phyloP scores from a whole-genome alignment of 2,329 filamentous ascomycete species.

The Cordyceps fumosorosea region DNA sequence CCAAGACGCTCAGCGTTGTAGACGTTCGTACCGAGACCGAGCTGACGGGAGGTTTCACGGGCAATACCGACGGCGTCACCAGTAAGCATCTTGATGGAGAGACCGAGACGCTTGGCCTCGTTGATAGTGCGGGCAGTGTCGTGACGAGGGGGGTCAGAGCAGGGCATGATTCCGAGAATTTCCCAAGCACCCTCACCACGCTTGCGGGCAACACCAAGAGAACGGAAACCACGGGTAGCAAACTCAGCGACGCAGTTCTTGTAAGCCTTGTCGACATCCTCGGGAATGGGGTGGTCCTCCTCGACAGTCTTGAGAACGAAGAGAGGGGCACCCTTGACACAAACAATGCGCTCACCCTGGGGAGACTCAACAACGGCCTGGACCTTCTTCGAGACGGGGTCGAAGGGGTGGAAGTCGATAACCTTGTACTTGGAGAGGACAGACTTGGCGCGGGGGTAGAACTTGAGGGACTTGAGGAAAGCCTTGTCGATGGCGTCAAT shows the following conservation, averaged over 20 bases:
- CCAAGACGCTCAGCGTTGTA: slow-evolving; percentile 91
- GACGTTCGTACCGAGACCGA: slow-evolving; percentile 86
- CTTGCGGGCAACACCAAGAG: slow-evolving; percentile 88
- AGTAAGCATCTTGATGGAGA: slow-evolving; percentile 94
- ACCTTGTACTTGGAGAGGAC: slow-evolving; percentile 80
- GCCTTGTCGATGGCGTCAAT: slow-evolving; percentile 94
- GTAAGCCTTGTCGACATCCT: slow-evolving; percentile 73
- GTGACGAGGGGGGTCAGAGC: slow-evolving; percentile 83
- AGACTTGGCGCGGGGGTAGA: slow-evolving; percentile 75
- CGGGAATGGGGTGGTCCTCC: slow-evolving; percentile 73
- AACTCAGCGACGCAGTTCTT: slow-evolving; percentile 92
- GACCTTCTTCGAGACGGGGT: slow-evolving; percentile 91
- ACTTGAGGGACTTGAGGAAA: slow-evolving; percentile 78
- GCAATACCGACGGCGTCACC: slow-evolving; percentile 92
- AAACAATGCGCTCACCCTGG: slow-evolving; percentile 76
- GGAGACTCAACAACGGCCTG: slow-evolving; percentile 76
- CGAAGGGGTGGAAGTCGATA: slow-evolving; percentile 79
- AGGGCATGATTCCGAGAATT: slow-evolving; percentile 92
- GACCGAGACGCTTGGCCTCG: slow-evolving; percentile 79
- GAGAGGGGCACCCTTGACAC: slow-evolving; percentile 85
- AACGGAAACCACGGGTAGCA: slow-evolving; percentile 87
- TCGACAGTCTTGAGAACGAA: slow-evolving; percentile 84
- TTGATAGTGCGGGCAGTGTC: slow-evolving; percentile 86
- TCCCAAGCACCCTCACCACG: slow-evolving; percentile 76
- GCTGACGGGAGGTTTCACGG: slow-evolving; percentile 83